phyloP scores from a whole-genome alignment of 1,139 yeast genomes.

The Lodderomyces theae region DNA sequence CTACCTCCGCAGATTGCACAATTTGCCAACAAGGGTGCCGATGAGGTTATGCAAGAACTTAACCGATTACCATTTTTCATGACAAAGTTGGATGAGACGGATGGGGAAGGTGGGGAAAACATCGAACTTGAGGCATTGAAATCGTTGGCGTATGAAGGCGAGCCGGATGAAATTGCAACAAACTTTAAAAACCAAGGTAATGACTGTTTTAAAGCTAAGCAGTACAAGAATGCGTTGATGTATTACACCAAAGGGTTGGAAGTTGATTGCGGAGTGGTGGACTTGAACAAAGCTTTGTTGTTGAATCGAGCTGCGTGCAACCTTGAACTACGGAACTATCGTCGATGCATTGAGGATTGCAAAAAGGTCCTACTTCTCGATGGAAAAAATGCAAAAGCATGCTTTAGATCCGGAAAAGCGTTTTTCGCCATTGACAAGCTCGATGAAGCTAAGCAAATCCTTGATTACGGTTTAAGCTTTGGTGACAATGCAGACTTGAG shows the following conservation, averaged over 20 bases:
- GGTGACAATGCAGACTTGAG: slow-evolving; percentile 56
- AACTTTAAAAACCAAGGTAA: slow-evolving; percentile 94
- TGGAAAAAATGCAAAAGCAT: slow-evolving; percentile 75
- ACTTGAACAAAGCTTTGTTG: slow-evolving; percentile 59
- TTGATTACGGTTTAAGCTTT: slow-evolving; percentile 59
- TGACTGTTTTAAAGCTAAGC: slow-evolving; percentile 70
- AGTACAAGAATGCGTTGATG: slow-evolving; percentile 72
- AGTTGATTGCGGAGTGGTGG: slow-evolving; percentile 54
- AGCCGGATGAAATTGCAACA: slow-evolving; percentile 85
- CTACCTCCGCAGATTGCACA: slow-evolving; percentile 82
- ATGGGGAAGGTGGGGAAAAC: slow-evolving; percentile 77
- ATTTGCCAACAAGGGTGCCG: slow-evolving; percentile 62
- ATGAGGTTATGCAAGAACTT: slow-evolving; percentile 74
- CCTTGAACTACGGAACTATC: slow-evolving; percentile 76
- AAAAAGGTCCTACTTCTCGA: slow-evolving; percentile 65
- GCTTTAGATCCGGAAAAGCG: slow-evolving; percentile 82
- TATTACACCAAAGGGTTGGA: slow-evolving; percentile 80
- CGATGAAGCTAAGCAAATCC: slow-evolving; percentile 70
- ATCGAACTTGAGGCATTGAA: slow-evolving; percentile 78
- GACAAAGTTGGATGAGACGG: slow-evolving; percentile 79
- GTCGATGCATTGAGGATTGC: slow-evolving; percentile 86
- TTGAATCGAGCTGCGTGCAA: slow-evolving; percentile 92
- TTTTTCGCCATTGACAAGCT: slow-evolving; percentile 62
- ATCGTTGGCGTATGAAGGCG: slow-evolving; percentile 93
- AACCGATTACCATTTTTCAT: slow-evolving; percentile 90